Evolutionary conservation across 2,329 filamentous ascomycete genomes (phyloP), one percentile per base, ranked within the genome.

Genomic region (Epichloe gansuensis): DNA sequence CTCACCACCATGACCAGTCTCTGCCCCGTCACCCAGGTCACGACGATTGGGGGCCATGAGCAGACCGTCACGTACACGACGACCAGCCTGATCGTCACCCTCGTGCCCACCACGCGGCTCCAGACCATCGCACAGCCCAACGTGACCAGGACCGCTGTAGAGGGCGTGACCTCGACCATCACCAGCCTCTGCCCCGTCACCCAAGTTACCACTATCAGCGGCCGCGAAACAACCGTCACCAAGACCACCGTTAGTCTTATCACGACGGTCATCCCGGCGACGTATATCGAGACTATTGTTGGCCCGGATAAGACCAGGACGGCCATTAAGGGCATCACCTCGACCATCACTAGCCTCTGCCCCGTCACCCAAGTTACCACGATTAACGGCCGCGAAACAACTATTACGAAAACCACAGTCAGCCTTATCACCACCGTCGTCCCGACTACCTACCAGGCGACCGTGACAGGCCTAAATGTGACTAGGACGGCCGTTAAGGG

Each of bases 131-230:
- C 60, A 0, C 58, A 59, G 6, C 65, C 70, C 6, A 52, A 56
- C 6, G 15, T 39, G 27, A 63, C 62, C 25, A 63, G 63, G 25
- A 71, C 67, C 1, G 55, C 64, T 50, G 66, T 64, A 0, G 60
- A 63, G 5, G 60, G 67, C 13, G 62, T 62, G 17, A 68, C 70
- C 57, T 65, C 62, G 4, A 73, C 70, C 13, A 52, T 68, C 47
- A 76, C 73, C 9, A 66, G 63, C n/a, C 62, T 73, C 8, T 72
- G 67, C 59, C 71, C 72, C 11, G 58, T 74, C 12, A 67, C 67
- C 5, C 58, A 63, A 4, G 67, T 64, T 3, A 68, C 66, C 6
- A 63, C 64, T 4, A 67, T 58, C 15, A 43, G 45, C 6, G 56
- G 58, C 3, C 56, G 54, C 17, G 53, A 58, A 11, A 42, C 51